These are phyloP conservation scores for Kluyveromyces aestuarii DNA, from an alignment of 805 yeast genomes.

Conservation along the genomic window DNA sequence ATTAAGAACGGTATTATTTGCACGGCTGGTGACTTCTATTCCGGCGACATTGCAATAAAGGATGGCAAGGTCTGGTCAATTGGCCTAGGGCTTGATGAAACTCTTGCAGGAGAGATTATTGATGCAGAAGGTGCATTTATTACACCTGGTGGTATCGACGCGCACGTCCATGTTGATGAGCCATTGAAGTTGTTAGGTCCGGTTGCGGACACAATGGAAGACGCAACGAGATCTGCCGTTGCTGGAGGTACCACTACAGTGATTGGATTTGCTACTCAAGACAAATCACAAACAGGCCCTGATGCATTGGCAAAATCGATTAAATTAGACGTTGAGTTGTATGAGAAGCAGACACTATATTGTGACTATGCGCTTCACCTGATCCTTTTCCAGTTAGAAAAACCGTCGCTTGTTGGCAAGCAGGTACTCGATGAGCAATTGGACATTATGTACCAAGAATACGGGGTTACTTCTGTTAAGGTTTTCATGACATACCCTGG, in stretches of 20 bases:
- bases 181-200: conserved; percentile 26
- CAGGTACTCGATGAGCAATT: conserved; percentile 24
- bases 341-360: conserved; percentile 13
- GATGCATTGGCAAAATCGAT: conserved; percentile 27
- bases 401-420: conserved; percentile 6
- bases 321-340: conserved; percentile 19
- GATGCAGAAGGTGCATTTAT: conserved; percentile 41
- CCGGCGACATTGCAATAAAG: conserved; percentile 34
- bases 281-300: conserved; percentile 24
- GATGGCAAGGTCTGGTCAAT: conserved; percentile 33
- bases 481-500: conserved; percentile 40
- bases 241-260: conserved; percentile 45
- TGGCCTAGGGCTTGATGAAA: conserved; percentile 21
- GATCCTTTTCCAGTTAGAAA: conserved; percentile 31
- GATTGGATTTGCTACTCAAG: conserved; percentile 39
- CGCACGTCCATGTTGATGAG: conserved; percentile 41
- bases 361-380: conserved; percentile 44
- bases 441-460: conserved; percentile 27
- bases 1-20: conserved; percentile 8
- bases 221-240: conserved; percentile 38
- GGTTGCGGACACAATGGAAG: conserved; percentile 36
- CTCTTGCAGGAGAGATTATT: conserved; percentile 23
- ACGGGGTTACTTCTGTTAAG: conserved; percentile 34
- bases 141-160: conserved; percentile 45
- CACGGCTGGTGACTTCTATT: conserved; percentile 11